Conservation (phyloP, 805 yeast genomes). For the Starmerella sirachaensis region DNA sequence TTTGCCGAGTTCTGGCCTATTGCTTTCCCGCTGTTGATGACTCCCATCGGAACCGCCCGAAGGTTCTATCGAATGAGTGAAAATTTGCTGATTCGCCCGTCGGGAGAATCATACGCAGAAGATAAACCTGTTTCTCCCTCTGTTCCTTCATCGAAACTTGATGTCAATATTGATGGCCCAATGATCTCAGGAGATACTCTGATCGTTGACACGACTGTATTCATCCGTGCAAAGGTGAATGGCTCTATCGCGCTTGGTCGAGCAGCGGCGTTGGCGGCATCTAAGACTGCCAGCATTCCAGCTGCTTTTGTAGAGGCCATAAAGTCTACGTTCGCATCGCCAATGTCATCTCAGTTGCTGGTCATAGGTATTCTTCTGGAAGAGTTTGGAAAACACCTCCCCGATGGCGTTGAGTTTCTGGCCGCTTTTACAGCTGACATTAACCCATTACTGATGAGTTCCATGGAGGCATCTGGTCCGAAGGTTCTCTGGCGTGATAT, state of each 20-base stretch:
- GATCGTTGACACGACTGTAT: slow-evolving; percentile 61
- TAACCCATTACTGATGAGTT: slow-evolving; percentile 9
- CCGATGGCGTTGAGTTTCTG: neutral
- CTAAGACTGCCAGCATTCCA: neutral
- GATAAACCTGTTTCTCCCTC: slow-evolving; percentile 17
- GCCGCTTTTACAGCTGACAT: neutral
- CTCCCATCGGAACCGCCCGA: slow-evolving; percentile 91
- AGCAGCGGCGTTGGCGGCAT: slow-evolving; percentile 21
- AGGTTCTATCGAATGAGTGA: slow-evolving; percentile 77
- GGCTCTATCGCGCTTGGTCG: slow-evolving; percentile 69
- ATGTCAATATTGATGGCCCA: slow-evolving; percentile 83
- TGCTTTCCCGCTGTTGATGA: slow-evolving; percentile 53
- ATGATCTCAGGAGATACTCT: slow-evolving; percentile 84
- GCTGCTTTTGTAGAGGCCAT: slow-evolving; percentile 2
- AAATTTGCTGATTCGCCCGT: slow-evolving; percentile 62
- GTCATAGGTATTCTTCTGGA: slow-evolving; percentile 57
- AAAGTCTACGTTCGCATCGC: slow-evolving; percentile 36
- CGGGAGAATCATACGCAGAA: slow-evolving; percentile 39
- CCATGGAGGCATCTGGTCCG: slow-evolving; percentile 14
- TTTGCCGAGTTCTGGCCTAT: slow-evolving; percentile 31
- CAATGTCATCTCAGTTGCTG: slow-evolving; percentile 72
- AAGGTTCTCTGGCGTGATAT: slow-evolving; percentile 50
- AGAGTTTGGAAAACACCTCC: slow-evolving; percentile 36
- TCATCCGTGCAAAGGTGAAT: slow-evolving; percentile 61
- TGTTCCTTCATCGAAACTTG: slow-evolving; percentile 19